Evolutionary conservation across 2,329 filamentous ascomycete species (phyloP), one percentile per base, ranked within the genome.

Genomic region (Knoxdaviesia proteae): DNA sequence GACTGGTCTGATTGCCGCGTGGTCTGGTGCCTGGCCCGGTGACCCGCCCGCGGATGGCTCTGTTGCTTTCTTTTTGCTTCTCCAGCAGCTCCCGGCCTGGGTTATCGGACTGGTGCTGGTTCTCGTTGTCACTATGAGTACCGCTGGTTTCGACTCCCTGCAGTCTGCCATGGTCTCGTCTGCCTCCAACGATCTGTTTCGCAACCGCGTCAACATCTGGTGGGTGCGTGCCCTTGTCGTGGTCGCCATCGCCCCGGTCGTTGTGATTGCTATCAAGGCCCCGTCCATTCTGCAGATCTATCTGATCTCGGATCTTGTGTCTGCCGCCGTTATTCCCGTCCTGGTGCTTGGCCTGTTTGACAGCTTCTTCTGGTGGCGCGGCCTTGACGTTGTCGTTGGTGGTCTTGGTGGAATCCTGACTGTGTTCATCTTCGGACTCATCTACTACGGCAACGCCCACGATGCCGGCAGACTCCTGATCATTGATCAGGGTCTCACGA

Each of bases 161-260:
- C 84, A 88, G 59, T 80, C 77, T 2, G 80, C 83, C 50, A 86
- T 90, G 77, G 78, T 88, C 6, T 84, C 79, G n/a, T 81, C 80
- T 0, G 80, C 77, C 9, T 84, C 79, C 49, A 88, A 88, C 61
- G 83, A 90, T 54, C 60, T 90, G 9, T 88, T 88, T 68, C 76
- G 82, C 51, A 90, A 90, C 66, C 73, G 70, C 46, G 71, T 90
- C 44, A 77, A 76, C 52, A 71, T 87, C 49, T 82, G 80, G 73
- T 71, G 66, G 56, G 79, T 88, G 50, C 77, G 83, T 39, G 66
- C 54, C 11, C 65, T 65, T 36, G 81, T 90, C 31, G 71, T 88
- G 1, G 54, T 81, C 10, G 52, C 87, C 56, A 86, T 86, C 53
- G 61, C 86, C 47, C 83, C 83, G 2, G 71, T 77, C 42, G 70